These are phyloP conservation scores for Saksenaea vasiformis DNA, from an alignment of 371 early-diverging fungal species.

Conservation along the genomic window DNA sequence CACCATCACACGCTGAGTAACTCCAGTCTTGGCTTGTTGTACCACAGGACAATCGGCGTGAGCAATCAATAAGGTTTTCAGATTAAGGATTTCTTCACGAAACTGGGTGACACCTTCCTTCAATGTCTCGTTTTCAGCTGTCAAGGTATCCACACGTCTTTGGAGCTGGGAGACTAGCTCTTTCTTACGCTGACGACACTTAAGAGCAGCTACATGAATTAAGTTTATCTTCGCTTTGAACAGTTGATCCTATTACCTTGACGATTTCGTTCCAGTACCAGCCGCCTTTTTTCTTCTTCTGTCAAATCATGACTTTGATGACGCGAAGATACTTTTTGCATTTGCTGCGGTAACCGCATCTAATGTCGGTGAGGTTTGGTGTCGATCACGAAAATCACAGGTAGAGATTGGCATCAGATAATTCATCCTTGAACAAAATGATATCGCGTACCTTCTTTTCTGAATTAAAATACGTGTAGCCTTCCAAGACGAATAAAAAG, in stretches of 20 bases:
- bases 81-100: constrained; percentile 53
- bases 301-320: background rate
- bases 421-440: no score
- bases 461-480: no score
- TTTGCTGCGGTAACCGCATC: background rate
- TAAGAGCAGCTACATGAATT: constrained; percentile 57
- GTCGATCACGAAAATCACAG: no score
- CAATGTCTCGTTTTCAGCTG: constrained; percentile 51
- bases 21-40: background rate
- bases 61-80: constrained; percentile 56
- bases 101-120: constrained; percentile 42
- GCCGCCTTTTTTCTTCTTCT: constrained; percentile 58
- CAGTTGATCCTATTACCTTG: constrained; percentile 51
- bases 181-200: constrained; percentile 74
- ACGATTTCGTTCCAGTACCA: constrained; percentile 77
- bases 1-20: background rate
- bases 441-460: no score
- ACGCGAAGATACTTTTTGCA: background rate
- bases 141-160: constrained; percentile 52
- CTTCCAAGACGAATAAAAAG: no score
- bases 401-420: no score
- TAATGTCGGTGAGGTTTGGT: no score
- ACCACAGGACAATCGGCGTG: constrained; percentile 59
- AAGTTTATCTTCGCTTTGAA: background rate
- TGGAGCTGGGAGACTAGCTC: constrained; percentile 61